phyloP scores from a whole-genome alignment of 148 eudicot genomes.

The Salicornia ramosissima region DNA sequence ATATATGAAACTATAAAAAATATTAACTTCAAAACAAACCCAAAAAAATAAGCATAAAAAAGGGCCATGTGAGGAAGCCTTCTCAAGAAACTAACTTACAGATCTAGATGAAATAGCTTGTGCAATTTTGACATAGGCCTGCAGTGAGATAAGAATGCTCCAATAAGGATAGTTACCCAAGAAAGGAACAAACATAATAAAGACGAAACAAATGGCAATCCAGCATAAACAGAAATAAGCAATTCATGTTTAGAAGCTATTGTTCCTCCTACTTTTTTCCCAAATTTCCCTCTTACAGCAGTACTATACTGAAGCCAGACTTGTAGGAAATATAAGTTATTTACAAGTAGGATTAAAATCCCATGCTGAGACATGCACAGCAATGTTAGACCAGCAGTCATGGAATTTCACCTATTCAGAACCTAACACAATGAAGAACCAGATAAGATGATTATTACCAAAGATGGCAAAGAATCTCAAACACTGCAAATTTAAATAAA shows the following conservation, averaged over 20 bases:
- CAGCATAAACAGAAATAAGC: too few species aligned
- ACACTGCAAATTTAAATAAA: neutral
- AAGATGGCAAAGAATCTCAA: too few species aligned
- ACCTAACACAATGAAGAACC: neutral
- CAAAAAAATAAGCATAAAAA: neutral
- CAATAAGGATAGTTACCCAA: conserved; percentile 8
- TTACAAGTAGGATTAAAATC: neutral
- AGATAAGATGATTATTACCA: too few species aligned
- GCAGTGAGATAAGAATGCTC: conserved; percentile 21
- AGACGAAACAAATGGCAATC: neutral
- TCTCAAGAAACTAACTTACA: conserved; percentile 44
- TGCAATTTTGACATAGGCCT: conserved; percentile 97
- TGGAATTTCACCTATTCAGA: neutral
- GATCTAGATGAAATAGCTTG: conserved; percentile 96
- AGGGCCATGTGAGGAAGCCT: neutral
- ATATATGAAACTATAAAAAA: too few species aligned
- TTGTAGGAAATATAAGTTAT: neutral
- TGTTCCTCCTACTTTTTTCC: neutral
- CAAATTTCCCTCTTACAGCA: neutral
- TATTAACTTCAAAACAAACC: too few species aligned
- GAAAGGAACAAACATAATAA: neutral
- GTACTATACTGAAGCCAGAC: neutral
- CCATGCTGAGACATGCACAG: neutral
- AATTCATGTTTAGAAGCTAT: neutral
- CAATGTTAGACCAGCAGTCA: neutral